Conservation (phyloP, 2,329 filamentous ascomycete genomes). For the Penicillium sp. region DNA sequence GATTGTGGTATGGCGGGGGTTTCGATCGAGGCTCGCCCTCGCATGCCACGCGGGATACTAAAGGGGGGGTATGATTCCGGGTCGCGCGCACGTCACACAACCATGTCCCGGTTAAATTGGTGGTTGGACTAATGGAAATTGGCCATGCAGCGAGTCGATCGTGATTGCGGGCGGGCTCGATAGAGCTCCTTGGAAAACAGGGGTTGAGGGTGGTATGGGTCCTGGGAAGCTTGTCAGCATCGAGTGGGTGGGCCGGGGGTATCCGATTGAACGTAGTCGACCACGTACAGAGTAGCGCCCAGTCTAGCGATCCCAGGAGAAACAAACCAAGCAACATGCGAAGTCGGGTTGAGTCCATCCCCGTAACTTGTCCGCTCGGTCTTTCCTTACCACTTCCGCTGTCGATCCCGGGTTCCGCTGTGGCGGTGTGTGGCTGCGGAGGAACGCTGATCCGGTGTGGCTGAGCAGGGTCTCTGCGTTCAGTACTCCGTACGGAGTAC, state of each 20-base stretch:
- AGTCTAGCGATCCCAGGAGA: neutral
- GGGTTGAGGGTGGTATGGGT: slow-evolving; percentile 15
- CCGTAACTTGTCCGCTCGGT: slow-evolving; percentile 13
- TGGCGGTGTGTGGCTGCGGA: slow-evolving; percentile 24
- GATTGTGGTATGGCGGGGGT: slow-evolving; percentile 9
- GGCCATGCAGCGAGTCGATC: slow-evolving; percentile 16
- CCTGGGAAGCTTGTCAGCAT: slow-evolving; percentile 17
- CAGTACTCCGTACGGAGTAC: too few relatives aligned
- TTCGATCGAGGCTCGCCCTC: slow-evolving; percentile 21
- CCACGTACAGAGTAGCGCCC: slow-evolving; percentile 1
- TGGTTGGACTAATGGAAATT: slow-evolving; percentile 25
- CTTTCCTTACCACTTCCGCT: slow-evolving; percentile 30
- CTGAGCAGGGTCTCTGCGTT: slow-evolving; percentile 6
- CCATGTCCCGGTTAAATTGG: slow-evolving; percentile 28
- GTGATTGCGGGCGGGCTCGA: slow-evolving; percentile 3
- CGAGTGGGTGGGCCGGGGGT: neutral
- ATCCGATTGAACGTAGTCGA: neutral
- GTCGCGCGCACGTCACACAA: slow-evolving; percentile 31
- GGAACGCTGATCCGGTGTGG: slow-evolving; percentile 35
- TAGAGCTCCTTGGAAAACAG: slow-evolving; percentile 18
- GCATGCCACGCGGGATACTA: slow-evolving; percentile 27
- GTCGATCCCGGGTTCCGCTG: slow-evolving; percentile 32
- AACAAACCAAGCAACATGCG: slow-evolving; percentile 2
- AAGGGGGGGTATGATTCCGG: slow-evolving; percentile 22
- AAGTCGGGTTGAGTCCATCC: slow-evolving; percentile 16